Conservation (phyloP, 371 early-diverging fungal species). For the Mucor mucedo region DNA sequence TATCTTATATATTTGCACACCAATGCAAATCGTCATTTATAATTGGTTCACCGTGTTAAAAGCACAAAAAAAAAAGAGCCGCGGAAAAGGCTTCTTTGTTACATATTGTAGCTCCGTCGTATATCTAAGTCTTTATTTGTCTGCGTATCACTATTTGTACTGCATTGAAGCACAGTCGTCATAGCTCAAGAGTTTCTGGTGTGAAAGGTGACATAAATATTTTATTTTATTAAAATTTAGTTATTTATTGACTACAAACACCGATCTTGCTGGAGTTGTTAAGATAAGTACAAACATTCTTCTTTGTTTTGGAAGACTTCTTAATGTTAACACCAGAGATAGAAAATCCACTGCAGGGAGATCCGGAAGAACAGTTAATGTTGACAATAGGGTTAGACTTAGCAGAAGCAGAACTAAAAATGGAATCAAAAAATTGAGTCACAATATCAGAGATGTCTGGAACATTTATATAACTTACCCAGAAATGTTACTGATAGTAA, state of each 20-base stretch:
- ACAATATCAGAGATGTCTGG: neutral
- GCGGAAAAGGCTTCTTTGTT: too few species aligned
- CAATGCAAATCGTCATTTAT: too few species aligned
- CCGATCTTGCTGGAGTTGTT: conserved; percentile 16
- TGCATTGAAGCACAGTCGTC: too few species aligned
- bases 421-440: neutral
- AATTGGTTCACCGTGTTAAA: too few species aligned
- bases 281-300: conserved; percentile 22
- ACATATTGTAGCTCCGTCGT: too few species aligned
- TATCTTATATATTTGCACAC: too few species aligned
- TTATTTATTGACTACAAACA: conserved; percentile 12
- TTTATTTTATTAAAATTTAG: neutral
- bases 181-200: too few species aligned
- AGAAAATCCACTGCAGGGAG: conserved; percentile 33
- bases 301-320: conserved; percentile 24
- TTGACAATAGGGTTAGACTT: conserved; percentile 27
- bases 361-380: conserved; percentile 34
- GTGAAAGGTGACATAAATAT: neutral
- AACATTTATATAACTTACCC: conserved; percentile 20
- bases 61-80: too few species aligned
- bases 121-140: too few species aligned
- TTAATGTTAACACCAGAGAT: conserved; percentile 26
- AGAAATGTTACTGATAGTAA: conserved; percentile 29
- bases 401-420: conserved; percentile 17
- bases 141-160: too few species aligned